Evolutionary conservation across 2,329 filamentous ascomycete genomes (phyloP), one percentile per base, ranked within the genome.

Genomic region (Alternaria viburni): DNA sequence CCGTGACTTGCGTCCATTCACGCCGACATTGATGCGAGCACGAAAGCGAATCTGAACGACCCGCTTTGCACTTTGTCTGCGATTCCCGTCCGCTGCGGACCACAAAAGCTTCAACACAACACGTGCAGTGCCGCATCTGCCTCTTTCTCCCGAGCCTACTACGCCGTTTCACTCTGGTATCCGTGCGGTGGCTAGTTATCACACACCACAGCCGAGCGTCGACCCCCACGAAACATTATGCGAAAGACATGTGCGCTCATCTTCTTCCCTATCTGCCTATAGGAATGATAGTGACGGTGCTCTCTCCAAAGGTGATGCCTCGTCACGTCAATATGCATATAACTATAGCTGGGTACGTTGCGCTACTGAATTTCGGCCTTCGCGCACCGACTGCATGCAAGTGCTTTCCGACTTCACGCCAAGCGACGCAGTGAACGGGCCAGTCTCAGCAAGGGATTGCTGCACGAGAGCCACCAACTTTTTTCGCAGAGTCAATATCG

Each of bases 391-490:
- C 26, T 28, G 25, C 49, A 54, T 59, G 60, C 60, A 62, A 73
- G 68, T 68, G 66, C 68, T 69, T 61, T 58, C 65, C 57, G 52
- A 62, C 49, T 55, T 73, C 72, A 76, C 74, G 75, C 76, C 75
- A 76, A 77, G 74, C 41, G 55, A 69, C 64, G 69, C 66, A 52
- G 67, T 72, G 67, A 74, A 52, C 67, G 58, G 60, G 67, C 59
- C 32, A 66, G 58, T 15, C 41, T 59, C 63, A 55, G 58, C 68
- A 69, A 65, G 68, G 60, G 45, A 43, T 52, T 46, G 59, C 64
- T 69, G 69, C 70, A 68, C 62, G 59, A 41, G 43, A 55, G 50
- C 51, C 54, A 64, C 70, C 66, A 72, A 68, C 67, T 25, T 36
- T 55, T 72, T 67, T 62, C 64, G 51, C 62, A 65, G 56, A 62